phyloP scores from a whole-genome alignment of 208 protist species.

The Angomonas ambiguus region DNA sequence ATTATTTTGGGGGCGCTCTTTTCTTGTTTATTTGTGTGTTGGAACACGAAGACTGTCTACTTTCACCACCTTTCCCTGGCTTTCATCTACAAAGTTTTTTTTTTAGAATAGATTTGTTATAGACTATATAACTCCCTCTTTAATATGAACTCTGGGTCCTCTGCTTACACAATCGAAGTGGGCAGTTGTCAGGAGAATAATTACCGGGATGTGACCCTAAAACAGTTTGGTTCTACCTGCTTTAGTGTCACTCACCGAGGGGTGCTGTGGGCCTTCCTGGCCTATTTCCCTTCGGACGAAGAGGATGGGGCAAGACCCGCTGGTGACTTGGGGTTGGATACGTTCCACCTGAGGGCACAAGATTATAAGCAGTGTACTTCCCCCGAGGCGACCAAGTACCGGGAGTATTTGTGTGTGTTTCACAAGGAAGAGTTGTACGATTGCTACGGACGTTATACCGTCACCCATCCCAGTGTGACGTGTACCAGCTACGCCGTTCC shows the following conservation, averaged over 20 bases:
- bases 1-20: not conserved
- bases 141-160: not conserved
- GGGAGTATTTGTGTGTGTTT: constrained; percentile 75
- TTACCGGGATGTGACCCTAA: constrained; percentile 55
- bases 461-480: constrained; percentile 41
- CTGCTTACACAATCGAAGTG: constrained; percentile 56
- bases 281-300: constrained; percentile 25
- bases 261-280: constrained; percentile 60
- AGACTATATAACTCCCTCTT: not conserved
- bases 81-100: not conserved
- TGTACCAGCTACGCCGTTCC: constrained; percentile 54
- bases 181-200: constrained; percentile 34
- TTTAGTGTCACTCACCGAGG: constrained; percentile 56
- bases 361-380: not conserved
- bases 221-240: constrained; percentile 37
- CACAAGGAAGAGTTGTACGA: constrained; percentile 67
- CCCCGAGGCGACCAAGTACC: not conserved
- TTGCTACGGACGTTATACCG: constrained; percentile 43
- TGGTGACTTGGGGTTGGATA: not conserved
- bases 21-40: not conserved
- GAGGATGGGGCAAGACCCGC: not conserved
- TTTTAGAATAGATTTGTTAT: not conserved
- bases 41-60: not conserved
- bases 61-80: not conserved
- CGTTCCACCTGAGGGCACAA: not conserved